These are phyloP conservation scores for Gaeumannomyces tritici DNA, from an alignment of 2,329 filamentous ascomycete species.

Conservation along the genomic window DNA sequence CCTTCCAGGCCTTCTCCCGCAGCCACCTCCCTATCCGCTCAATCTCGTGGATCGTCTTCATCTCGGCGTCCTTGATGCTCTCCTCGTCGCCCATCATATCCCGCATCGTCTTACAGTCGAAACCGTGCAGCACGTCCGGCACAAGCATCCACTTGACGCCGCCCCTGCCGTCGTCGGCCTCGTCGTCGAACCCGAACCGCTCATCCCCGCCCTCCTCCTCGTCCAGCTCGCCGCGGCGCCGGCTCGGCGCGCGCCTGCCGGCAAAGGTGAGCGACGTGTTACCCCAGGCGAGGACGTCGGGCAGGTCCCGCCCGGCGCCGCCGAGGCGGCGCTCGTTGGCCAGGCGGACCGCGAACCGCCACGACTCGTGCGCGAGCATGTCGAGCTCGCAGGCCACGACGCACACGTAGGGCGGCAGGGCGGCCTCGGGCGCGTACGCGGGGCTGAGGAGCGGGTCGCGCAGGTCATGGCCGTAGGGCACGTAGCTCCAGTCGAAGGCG, in stretches of 20 bases:
- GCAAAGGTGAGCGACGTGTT: conserved; percentile 6
- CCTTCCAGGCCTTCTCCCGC: conserved; percentile 2
- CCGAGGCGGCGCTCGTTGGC: conserved; percentile 20
- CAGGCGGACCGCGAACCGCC: conserved; percentile 24
- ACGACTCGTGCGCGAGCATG: conserved; percentile 31
- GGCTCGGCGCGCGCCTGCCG: conserved; percentile 11
- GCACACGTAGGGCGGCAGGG: conserved; percentile 31
- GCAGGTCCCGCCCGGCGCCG: conserved; percentile 11
- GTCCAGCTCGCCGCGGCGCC: conserved; percentile 14
- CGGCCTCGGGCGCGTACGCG: conserved; percentile 16
- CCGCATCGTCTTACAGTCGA: conserved; percentile 22
- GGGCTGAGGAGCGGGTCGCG: conserved; percentile 32
- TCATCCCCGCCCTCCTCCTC: conserved; percentile 18
- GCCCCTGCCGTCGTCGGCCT: conserved; percentile 10
- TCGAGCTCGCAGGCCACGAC: conserved; percentile 34
- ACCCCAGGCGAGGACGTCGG: conserved; percentile 5
- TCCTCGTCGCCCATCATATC: conserved; percentile 17
- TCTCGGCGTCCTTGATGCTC: conserved; percentile 18
- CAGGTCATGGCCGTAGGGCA: conserved; percentile 21
- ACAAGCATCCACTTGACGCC: conserved; percentile 30
- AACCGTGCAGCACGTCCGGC: conserved; percentile 30
- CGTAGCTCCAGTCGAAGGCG: conserved; percentile 31
- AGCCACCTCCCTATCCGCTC: conserved; percentile 3
- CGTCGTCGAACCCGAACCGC: conserved; percentile 24
- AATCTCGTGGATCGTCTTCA: conserved; percentile 13